Base-by-base conservation (phyloP, 2,329 filamentous ascomycete species). In the Dryadomyces quercus-mongolicae region DNA sequence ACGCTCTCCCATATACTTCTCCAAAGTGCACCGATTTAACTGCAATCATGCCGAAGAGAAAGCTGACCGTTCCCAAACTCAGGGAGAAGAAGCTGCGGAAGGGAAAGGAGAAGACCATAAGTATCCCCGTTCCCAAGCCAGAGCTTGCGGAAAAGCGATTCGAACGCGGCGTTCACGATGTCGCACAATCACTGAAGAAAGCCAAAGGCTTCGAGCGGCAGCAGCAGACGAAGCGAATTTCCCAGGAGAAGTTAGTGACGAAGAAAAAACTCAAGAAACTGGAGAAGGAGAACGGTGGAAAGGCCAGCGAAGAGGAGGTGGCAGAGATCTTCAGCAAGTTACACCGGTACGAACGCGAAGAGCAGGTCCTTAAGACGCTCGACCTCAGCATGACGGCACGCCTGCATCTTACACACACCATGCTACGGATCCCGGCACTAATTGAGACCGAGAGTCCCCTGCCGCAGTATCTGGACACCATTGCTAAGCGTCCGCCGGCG, bases 171-270 rank as follows among this genome's bases (percentile, higher is more conserved):
- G 25, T 53, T 5, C 44, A 80, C 63, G 74, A 82, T 40, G 72
- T 92, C 9, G 76, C 76, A 57, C 77, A 80, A 55, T 84, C 84
- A 0, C 74, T 92, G 57, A 89, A 89, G 67, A 73, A 76, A 12
- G 84, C 83, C 55, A 88, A 87, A 64, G 83, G 84, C 49, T 85
- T 88, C 63, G 87, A 92, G 71, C 77, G 86, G 48, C 88, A 92
- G 69, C 86, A 89, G 59, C 76, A 86, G 56, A 77, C 84, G 57
- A 84, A 81, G 65, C 71, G 76, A 45, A 66, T 79, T 15, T 73
- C 69, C 51, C 76, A 80, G 31, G 68, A 70, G 52, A 73, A 71
- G 52, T 49, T 38, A 31, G 9, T 9, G 45, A 5, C 18, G 5
- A 46, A 53, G 15, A 38, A 44, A 21, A 31, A 21, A 20, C 20